Evolutionary conservation across 257 asterid species (phyloP).

Genomic region (Dorcoceras hygrometricum): DNA sequence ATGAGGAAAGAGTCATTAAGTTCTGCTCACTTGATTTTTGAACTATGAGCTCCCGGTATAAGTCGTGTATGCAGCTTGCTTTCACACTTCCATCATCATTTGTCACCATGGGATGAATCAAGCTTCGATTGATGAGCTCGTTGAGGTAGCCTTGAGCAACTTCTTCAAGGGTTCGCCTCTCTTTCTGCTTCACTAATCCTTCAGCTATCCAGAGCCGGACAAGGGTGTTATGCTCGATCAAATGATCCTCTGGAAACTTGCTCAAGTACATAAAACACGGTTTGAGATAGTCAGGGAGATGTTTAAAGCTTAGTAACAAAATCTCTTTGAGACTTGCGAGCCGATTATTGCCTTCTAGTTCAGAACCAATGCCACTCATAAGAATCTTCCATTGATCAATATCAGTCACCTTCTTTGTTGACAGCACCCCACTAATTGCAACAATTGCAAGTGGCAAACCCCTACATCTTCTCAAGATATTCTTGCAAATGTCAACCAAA

Average conservation of each 20-base stretch:
- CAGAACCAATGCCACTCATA: slow-evolving; percentile 33
- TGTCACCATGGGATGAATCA: slow-evolving; percentile 26
- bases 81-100: slow-evolving; percentile 36
- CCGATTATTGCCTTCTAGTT: slow-evolving; percentile 32
- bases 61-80: slow-evolving; percentile 31
- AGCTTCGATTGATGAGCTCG: slow-evolving; percentile 40
- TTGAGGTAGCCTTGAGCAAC: slow-evolving; percentile 43
- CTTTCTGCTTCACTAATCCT: slow-evolving; percentile 32
- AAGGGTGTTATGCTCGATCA: slow-evolving; percentile 22
- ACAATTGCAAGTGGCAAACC: slow-evolving; percentile 39
- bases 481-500: slow-evolving; percentile 22
- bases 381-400: slow-evolving; percentile 34
- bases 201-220: slow-evolving; percentile 37
- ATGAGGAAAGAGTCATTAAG: slow-evolving; percentile 20
- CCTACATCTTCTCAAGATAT: slow-evolving; percentile 27
- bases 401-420: slow-evolving; percentile 23
- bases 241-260: slow-evolving; percentile 37
- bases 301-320: slow-evolving; percentile 32
- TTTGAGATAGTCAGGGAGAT: slow-evolving; percentile 39
- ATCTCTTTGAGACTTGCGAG: slow-evolving; percentile 30
- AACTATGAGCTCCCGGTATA: slow-evolving; percentile 33
- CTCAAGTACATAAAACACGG: slow-evolving; percentile 35
- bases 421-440: slow-evolving; percentile 28
- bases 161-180: slow-evolving; percentile 30
- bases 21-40: slow-evolving; percentile 31